These are phyloP conservation scores for Schwanniomyces pseudopolymorphus DNA, from an alignment of 805 yeast species.

Conservation along the genomic window DNA sequence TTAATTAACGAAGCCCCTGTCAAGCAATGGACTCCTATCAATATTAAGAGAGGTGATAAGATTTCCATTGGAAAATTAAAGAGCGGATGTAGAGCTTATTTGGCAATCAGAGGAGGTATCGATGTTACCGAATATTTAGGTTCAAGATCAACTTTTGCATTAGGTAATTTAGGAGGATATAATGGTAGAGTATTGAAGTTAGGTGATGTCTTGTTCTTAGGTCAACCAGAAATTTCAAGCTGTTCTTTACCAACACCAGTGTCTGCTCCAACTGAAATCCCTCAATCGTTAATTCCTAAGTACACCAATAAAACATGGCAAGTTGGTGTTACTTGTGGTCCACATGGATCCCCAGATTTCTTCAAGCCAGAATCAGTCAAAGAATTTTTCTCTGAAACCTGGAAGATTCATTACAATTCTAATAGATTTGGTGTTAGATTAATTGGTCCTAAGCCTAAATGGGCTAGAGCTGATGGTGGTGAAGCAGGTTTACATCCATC, in stretches of 20 bases:
- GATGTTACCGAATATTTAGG: constrained; percentile 94
- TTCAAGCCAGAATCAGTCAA: constrained; percentile 72
- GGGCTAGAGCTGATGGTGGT: constrained; percentile 97
- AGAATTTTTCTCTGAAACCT: constrained; percentile 71
- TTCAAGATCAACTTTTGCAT: constrained; percentile 93
- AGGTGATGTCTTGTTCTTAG: constrained; percentile 89
- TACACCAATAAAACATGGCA: constrained; percentile 63
- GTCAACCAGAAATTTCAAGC: constrained; percentile 68
- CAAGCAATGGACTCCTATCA: constrained; percentile 71
- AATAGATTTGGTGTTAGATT: constrained; percentile 95
- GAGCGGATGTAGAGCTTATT: constrained; percentile 84
- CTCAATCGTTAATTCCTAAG: constrained; percentile 55
- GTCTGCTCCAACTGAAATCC: constrained; percentile 59
- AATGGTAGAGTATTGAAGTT: constrained; percentile 89
- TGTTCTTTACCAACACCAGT: constrained; percentile 74
- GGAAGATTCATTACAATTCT: constrained; percentile 97
- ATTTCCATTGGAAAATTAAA: constrained; percentile 77
- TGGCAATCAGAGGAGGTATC: constrained; percentile 89
- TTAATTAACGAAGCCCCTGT: constrained; percentile 60
- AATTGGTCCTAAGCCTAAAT: constrained; percentile 92
- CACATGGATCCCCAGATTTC: constrained; percentile 97
- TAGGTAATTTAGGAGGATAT: constrained; percentile 91
- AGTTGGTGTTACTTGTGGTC: constrained; percentile 94
- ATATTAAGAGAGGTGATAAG: constrained; percentile 70
- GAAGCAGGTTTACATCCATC: constrained; percentile 98